Conservation (phyloP, 2,329 filamentous ascomycete species). For the Acephala macrosclerotiorum region DNA sequence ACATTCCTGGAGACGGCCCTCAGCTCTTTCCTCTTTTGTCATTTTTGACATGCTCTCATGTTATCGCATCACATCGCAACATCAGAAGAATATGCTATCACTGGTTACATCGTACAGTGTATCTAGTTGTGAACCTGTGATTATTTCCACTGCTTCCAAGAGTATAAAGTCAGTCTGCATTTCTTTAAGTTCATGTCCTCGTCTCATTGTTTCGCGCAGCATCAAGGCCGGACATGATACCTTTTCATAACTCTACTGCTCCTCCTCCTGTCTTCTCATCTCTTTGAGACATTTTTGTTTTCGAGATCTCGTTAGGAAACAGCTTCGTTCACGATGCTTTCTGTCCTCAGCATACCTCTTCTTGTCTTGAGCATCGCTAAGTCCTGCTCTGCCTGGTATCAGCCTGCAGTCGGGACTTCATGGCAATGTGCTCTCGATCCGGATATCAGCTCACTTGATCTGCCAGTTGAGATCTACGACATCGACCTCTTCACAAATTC, state of each 20-base stretch:
- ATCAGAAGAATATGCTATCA: not conserved
- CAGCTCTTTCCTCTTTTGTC: slow-evolving; percentile 7
- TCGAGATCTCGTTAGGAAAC: not conserved
- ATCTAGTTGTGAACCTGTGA: not conserved
- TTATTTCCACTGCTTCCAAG: not conserved
- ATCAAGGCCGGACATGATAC: not conserved
- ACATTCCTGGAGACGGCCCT: not conserved
- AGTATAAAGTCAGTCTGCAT: not conserved
- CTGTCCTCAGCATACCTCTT: not conserved
- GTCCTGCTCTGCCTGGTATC: slow-evolving; percentile 20
- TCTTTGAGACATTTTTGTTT: not conserved
- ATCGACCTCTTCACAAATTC: slow-evolving; percentile 54
- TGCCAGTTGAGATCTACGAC: slow-evolving; percentile 43
- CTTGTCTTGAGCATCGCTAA: not conserved
- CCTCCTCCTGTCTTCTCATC: not conserved
- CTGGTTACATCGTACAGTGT: not conserved
- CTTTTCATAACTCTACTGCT: not conserved
- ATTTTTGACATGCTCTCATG: not conserved
- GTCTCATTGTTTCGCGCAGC: not conserved
- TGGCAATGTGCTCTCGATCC: slow-evolving; percentile 31
- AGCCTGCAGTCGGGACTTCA: slow-evolving; percentile 13
- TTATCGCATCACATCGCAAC: not conserved
- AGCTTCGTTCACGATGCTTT: not conserved
- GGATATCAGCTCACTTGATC: slow-evolving; percentile 14
- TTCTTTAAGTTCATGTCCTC: not conserved